These are phyloP conservation scores for Mitragyna speciosa DNA, from an alignment of 257 asterid species.

Conservation along the genomic window DNA sequence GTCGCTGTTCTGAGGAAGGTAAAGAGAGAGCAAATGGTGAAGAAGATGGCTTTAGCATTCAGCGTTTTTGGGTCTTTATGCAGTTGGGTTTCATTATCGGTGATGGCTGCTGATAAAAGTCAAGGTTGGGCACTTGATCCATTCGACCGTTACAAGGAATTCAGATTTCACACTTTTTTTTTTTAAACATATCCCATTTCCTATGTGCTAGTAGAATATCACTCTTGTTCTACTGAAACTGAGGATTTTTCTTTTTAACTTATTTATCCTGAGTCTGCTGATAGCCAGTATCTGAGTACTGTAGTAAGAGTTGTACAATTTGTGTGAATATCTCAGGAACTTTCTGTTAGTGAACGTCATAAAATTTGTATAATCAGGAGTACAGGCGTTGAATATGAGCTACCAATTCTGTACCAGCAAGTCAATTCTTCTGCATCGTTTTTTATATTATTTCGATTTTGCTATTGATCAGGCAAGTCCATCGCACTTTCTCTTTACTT, in stretches of 20 bases:
- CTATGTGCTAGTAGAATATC: not conserved
- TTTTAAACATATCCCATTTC: not conserved
- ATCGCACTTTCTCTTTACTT: not conserved
- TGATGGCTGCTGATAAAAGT: slow-evolving; percentile 82
- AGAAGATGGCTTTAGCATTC: slow-evolving; percentile 51
- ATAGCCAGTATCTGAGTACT: not conserved
- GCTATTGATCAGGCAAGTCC: slow-evolving; percentile 85
- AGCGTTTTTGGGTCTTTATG: slow-evolving; percentile 55
- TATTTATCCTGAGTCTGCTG: too few relatives aligned
- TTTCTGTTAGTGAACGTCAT: slow-evolving; percentile 66
- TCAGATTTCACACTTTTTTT: slow-evolving; percentile 21
- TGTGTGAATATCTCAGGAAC: slow-evolving; percentile 48
- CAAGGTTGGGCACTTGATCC: slow-evolving; percentile 92
- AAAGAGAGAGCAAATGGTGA: slow-evolving; percentile 23
- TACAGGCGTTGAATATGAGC: slow-evolving; percentile 56
- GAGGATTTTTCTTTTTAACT: too few relatives aligned
- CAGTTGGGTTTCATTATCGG: slow-evolving; percentile 66
- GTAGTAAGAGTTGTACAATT: not conserved
- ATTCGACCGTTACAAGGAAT: slow-evolving; percentile 58
- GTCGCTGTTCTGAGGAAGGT: slow-evolving; percentile 5
- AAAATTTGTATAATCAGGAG: slow-evolving; percentile 68
- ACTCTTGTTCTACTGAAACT: not conserved
- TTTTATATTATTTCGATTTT: slow-evolving; percentile 60
- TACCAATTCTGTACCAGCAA: slow-evolving; percentile 57
- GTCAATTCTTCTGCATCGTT: slow-evolving; percentile 31